Evolutionary conservation across 2,329 filamentous ascomycete species (phyloP).

Genomic region (Sclerotinia spermophila): DNA sequence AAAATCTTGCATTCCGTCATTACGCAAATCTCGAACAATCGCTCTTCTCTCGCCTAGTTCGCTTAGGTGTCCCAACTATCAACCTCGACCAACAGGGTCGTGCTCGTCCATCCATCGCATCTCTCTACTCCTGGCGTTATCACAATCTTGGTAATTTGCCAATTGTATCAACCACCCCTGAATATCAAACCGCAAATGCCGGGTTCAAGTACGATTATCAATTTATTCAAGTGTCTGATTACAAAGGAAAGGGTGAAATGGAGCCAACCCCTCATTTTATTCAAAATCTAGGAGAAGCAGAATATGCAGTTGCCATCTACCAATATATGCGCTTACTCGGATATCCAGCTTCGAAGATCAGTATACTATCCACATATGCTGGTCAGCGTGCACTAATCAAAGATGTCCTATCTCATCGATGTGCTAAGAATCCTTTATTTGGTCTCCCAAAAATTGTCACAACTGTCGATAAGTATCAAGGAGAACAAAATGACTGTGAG

Average conservation of each 20-base stretch:
- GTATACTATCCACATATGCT: slow-evolving; percentile 88
- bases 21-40: slow-evolving; percentile 97
- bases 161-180: slow-evolving; percentile 60
- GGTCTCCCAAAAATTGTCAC: slow-evolving; percentile 85
- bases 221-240: slow-evolving; percentile 92
- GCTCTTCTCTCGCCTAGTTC: slow-evolving; percentile 84
- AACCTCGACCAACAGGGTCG: slow-evolving; percentile 91
- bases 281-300: slow-evolving; percentile 93
- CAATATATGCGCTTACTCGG: slow-evolving; percentile 97
- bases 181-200: slow-evolving; percentile 80
- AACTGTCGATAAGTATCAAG: slow-evolving; percentile 98
- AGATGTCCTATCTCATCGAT: slow-evolving; percentile 81
- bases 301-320: slow-evolving; percentile 92
- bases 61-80: slow-evolving; percentile 87
- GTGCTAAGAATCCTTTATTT: slow-evolving; percentile 78
- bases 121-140: slow-evolving; percentile 93
- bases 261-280: slow-evolving; percentile 93
- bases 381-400: slow-evolving; percentile 84
- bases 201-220: slow-evolving; percentile 94
- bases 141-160: slow-evolving; percentile 74
- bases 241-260: slow-evolving; percentile 82
- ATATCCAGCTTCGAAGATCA: slow-evolving; percentile 72
- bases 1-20: slow-evolving; percentile 88
- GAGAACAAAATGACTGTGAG: slow-evolving; percentile 98
- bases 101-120: slow-evolving; percentile 79